A percentile compares a stretch with the other conserved stretches of the same genome.
phyloP scores from a whole-genome alignment of 192 early-diverging fungal species.

The Borealophlyctis nickersoniae region DNA sequence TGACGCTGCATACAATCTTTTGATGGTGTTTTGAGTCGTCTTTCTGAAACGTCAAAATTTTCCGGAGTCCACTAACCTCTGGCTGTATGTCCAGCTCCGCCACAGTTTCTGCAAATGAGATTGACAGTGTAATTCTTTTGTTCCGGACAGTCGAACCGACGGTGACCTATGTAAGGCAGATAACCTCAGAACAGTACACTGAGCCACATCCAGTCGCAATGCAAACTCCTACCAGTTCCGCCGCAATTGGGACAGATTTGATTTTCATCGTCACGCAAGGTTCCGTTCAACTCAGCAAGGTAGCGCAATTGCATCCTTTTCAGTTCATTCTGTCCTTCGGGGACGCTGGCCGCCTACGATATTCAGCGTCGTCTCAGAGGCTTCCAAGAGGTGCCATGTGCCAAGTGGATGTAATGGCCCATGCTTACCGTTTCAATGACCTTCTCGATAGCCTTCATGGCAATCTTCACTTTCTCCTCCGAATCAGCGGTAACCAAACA shows the following conservation, averaged over 20 bases:
- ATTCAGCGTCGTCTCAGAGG: background rate
- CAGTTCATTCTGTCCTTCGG: constrained; percentile 93
- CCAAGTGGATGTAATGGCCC: too few relatives aligned
- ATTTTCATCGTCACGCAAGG: constrained; percentile 90
- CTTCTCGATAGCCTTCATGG: constrained; percentile 82
- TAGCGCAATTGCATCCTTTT: constrained; percentile 94
- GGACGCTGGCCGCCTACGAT: constrained; percentile 72
- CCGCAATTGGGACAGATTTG: constrained; percentile 96
- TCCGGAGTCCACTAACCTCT: constrained; percentile 42
- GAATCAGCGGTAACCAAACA: constrained; percentile 86
- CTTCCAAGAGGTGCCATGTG: background rate
- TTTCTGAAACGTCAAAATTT: too few relatives aligned
- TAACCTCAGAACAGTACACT: background rate
- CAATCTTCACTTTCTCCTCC: constrained; percentile 83
- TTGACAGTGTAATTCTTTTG: constrained; percentile 78
- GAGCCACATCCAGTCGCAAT: background rate
- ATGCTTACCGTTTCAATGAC: constrained; percentile 86
- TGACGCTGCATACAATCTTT: constrained; percentile 83
- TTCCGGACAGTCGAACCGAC: constrained; percentile 89
- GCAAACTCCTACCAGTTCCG: constrained; percentile 41
- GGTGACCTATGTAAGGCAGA: constrained; percentile 70
- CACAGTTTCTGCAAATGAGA: constrained; percentile 85
- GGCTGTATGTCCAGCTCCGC: constrained; percentile 86
- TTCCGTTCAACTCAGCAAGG: constrained; percentile 93
- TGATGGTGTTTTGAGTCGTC: too few relatives aligned